Percentiles rank a stretch among this genome's conserved stretches.
Evolutionary conservation across 1,284 basidiomycete species (phyloP).

Genomic region (Trichosporon asahii): DNA sequence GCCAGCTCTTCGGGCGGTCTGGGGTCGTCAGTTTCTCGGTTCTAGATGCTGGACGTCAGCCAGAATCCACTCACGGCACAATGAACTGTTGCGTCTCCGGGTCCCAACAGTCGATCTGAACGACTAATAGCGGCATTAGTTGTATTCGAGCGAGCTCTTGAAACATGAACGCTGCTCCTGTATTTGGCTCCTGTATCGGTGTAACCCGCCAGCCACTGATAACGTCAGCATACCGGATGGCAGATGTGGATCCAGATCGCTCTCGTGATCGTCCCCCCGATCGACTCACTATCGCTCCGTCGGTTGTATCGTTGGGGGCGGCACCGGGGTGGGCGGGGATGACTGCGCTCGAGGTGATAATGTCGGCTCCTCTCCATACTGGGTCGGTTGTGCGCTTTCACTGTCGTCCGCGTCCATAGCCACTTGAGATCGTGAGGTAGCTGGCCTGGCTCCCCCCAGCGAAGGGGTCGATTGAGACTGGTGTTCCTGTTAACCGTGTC

Average conservation of each 20-base stretch:
- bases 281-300: background rate
- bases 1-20: background rate
- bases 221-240: background rate
- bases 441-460: constrained; percentile 8
- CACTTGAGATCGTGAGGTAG: constrained; percentile 6
- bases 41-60: background rate
- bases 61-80: background rate
- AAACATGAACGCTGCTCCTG: background rate
- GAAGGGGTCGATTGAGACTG: constrained; percentile 4
- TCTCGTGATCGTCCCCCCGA: background rate
- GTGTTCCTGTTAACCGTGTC: constrained; percentile 2
- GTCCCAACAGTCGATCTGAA: constrained; percentile 6
- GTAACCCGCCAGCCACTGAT: constrained; percentile 5
- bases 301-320: background rate
- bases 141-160: constrained; percentile 5
- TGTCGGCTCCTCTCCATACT: constrained; percentile 4
- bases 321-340: background rate
- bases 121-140: background rate
- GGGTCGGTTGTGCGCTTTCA: constrained; percentile 2
- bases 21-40: background rate
- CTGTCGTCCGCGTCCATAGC: constrained; percentile 5
- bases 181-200: constrained; percentile 3
- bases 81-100: constrained; percentile 4
- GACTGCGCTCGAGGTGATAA: background rate
- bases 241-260: background rate